Conservation (phyloP, 192 early-diverging fungal species). For the Chytriomyces sp. region DNA sequence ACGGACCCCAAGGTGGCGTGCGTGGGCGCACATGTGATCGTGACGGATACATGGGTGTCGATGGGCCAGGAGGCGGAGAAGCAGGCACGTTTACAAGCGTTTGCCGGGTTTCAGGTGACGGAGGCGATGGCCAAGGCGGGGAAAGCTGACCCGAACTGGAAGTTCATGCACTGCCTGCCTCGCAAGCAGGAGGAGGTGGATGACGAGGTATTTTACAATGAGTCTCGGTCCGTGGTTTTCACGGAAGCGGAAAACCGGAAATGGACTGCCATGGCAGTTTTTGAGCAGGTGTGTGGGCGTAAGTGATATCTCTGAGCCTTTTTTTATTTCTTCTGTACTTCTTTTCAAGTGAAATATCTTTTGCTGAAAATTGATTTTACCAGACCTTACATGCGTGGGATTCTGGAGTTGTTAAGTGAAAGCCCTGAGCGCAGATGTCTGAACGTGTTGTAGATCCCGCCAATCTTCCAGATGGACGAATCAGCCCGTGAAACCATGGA, state of each 20-base stretch:
- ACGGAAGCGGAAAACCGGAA: slow-evolving; percentile 99
- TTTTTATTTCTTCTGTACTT: not conserved
- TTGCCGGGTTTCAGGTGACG: slow-evolving; percentile 85
- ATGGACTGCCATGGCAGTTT: slow-evolving; percentile 92
- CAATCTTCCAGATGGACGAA: too few species aligned
- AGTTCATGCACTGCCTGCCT: slow-evolving; percentile 98
- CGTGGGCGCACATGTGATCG: slow-evolving; percentile 80
- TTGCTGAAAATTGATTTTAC: too few species aligned
- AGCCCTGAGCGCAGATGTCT: too few species aligned
- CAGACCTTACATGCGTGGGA: too few species aligned
- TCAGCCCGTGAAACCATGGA: too few species aligned
- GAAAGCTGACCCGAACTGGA: slow-evolving; percentile 84
- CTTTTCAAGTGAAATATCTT: too few species aligned
- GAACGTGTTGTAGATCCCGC: too few species aligned
- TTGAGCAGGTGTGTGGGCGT: slow-evolving; percentile 35
- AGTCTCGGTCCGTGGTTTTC: slow-evolving; percentile 89
- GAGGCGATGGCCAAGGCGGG: slow-evolving; percentile 77
- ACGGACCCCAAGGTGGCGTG: slow-evolving; percentile 78
- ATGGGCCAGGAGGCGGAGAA: slow-evolving; percentile 98
- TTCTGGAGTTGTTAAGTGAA: too few species aligned
- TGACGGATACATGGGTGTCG: slow-evolving; percentile 98
- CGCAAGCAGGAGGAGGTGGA: slow-evolving; percentile 96
- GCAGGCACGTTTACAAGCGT: slow-evolving; percentile 75
- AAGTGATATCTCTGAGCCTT: not conserved
- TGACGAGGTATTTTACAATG: slow-evolving; percentile 93